Conservation (phyloP, 2,329 filamentous ascomycete genomes). For the Alternaria sp. region DNA sequence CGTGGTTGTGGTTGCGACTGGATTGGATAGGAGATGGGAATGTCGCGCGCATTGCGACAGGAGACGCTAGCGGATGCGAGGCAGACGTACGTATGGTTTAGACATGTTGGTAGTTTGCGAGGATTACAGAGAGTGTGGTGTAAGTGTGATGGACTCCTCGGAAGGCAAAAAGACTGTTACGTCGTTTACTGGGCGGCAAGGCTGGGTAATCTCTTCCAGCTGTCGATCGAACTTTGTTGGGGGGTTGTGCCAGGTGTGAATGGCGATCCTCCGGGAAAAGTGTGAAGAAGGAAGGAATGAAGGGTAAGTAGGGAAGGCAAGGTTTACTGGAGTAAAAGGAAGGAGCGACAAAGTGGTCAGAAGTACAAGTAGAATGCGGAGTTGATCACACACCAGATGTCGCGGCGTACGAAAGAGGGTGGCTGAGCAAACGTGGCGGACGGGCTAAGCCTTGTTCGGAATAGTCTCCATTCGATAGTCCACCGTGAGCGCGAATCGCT, state of each 20-base stretch:
- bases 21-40: neutral
- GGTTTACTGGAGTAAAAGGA: neutral
- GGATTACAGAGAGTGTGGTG: neutral
- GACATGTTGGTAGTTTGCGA: conserved; percentile 4
- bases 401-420: conserved; percentile 14
- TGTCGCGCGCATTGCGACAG: neutral
- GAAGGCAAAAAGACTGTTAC: neutral
- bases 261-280: neutral
- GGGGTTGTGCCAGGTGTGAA: neutral
- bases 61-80: neutral
- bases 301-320: neutral
- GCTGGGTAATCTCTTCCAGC: conserved; percentile 7
- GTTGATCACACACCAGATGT: conserved; percentile 15
- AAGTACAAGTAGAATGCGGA: neutral
- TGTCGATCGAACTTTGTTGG: neutral
- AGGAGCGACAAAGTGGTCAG: neutral
- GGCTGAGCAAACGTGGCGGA: conserved; percentile 15
- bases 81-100: conserved; percentile 10
- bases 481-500: neutral
- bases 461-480: neutral
- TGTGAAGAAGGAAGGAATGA: neutral
- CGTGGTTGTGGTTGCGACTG: neutral
- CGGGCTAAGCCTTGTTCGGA: neutral
- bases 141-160: neutral
- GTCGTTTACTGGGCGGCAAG: conserved; percentile 3